Percentiles rank a stretch among this genome's conserved stretches.
phyloP scores from a whole-genome alignment of 495 filamentous ascomycete species.

The Podospora comata region DNA sequence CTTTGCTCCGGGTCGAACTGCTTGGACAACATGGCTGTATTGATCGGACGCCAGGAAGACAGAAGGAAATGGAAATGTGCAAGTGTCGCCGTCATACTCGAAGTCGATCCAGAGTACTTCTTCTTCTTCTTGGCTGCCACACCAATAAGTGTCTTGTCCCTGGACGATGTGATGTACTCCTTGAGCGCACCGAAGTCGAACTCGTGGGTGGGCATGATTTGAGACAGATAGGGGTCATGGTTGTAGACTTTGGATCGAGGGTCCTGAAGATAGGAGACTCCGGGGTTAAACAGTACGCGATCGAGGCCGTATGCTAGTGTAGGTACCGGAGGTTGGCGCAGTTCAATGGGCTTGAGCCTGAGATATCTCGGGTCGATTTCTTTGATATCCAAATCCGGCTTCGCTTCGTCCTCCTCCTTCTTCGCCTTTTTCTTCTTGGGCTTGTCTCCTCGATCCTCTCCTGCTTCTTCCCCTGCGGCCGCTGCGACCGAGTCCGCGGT shows the following conservation, averaged over 20 bases:
- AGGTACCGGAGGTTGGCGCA: slow-evolving; percentile 61
- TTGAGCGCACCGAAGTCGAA: slow-evolving; percentile 88
- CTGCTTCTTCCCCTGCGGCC: background rate
- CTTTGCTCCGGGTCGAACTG: slow-evolving; percentile 53
- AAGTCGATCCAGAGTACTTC: slow-evolving; percentile 92
- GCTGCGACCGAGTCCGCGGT: background rate
- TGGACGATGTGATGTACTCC: slow-evolving; percentile 83
- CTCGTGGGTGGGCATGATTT: slow-evolving; percentile 85
- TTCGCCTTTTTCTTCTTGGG: background rate
- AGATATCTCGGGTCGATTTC: slow-evolving; percentile 30
- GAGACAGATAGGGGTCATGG: slow-evolving; percentile 89
- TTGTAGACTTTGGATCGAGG: slow-evolving; percentile 85
- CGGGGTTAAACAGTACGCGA: slow-evolving; percentile 90
- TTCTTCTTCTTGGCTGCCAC: slow-evolving; percentile 65
- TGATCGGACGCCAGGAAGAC: slow-evolving; percentile 74
- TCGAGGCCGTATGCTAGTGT: slow-evolving; percentile 75
- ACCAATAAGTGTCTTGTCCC: slow-evolving; percentile 62
- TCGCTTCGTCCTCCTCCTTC: slow-evolving; percentile 7
- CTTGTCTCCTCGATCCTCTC: background rate
- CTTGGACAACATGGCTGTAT: slow-evolving; percentile 60
- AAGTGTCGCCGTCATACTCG: slow-evolving; percentile 87
- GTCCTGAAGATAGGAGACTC: slow-evolving; percentile 88
- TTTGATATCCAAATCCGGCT: slow-evolving; percentile 13
- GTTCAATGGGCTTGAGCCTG: slow-evolving; percentile 44
- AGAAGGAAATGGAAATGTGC: slow-evolving; percentile 91